phyloP scores from a whole-genome alignment of 1,284 basidiomycete genomes.

The Caloboletus inedulis region DNA sequence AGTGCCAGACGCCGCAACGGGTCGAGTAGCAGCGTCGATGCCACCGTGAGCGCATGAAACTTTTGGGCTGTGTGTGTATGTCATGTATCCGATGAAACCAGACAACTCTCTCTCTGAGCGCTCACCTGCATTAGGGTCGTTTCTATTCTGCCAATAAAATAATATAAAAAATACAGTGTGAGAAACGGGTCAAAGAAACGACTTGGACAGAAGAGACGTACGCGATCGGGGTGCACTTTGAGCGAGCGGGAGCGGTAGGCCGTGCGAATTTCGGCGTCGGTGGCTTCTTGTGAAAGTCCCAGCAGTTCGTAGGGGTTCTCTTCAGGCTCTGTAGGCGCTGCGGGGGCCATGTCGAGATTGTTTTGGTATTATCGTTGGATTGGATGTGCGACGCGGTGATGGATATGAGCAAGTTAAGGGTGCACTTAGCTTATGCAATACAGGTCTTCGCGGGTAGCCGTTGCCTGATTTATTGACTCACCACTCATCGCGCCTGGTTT shows the following conservation, averaged over 20 bases:
- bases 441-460: no score
- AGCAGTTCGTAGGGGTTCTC: constrained; percentile 77
- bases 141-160: constrained; percentile 57
- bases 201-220: constrained; percentile 37
- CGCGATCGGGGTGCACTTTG: constrained; percentile 87
- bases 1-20: constrained; percentile 79
- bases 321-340: constrained; percentile 42
- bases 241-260: constrained; percentile 82
- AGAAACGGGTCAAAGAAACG: background rate
- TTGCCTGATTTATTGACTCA: constrained; percentile 8
- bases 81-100: background rate
- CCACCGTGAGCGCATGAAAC: constrained; percentile 85
- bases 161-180: constrained; percentile 7
- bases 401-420: no score
- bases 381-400: no score
- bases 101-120: no score
- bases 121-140: constrained; percentile 74
- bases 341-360: constrained; percentile 21
- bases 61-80: constrained; percentile 52
- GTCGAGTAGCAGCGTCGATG: constrained; percentile 83
- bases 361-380: background rate
- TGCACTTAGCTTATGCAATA: no score
- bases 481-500: background rate
- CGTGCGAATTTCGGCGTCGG: constrained; percentile 79
- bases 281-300: constrained; percentile 62